Conservation (phyloP, 129 eudicot genomes). For the Erigeron canadensis region DNA sequence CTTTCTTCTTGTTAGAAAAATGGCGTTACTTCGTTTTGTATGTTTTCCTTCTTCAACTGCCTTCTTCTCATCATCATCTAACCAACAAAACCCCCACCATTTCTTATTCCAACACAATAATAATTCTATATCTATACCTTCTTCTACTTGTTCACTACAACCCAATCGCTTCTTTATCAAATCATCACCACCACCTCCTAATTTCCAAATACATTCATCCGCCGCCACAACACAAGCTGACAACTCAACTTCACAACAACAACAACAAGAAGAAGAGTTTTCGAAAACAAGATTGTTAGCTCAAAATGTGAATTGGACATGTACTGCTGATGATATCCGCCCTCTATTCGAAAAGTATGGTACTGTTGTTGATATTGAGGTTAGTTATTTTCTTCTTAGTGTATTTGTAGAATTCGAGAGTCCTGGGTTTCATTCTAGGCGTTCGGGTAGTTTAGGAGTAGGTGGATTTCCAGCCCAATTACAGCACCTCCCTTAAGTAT, state of each 20-base stretch:
- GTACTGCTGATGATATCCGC: constrained; percentile 67
- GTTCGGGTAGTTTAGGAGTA: too few species aligned
- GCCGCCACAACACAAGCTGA: constrained; percentile 29
- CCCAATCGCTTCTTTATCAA: constrained; percentile 20
- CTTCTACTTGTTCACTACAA: constrained; percentile 36
- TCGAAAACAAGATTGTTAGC: constrained; percentile 66
- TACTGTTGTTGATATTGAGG: constrained; percentile 82
- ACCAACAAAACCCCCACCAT: constrained; percentile 23
- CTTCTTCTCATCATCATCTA: constrained; percentile 24
- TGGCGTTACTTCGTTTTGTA: constrained; percentile 53
- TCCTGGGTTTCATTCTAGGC: too few species aligned
- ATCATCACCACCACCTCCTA: constrained; percentile 34
- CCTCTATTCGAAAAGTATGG: constrained; percentile 76
- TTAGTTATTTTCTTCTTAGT: constrained; percentile 13
- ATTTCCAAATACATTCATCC: constrained; percentile 28
- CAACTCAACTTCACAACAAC: constrained; percentile 16
- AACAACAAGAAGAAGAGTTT: constrained; percentile 37
- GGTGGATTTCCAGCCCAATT: too few species aligned
- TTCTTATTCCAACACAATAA: too few species aligned
- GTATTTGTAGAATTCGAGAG: neutral
- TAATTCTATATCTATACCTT: constrained; percentile 17
- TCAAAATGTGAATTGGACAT: constrained; percentile 80
- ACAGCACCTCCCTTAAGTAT: too few species aligned
- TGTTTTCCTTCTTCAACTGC: constrained; percentile 30
- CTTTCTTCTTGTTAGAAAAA: too few species aligned